Conservation (phyloP, 1,139 yeast species). For the Magnusiomyces ingens region DNA sequence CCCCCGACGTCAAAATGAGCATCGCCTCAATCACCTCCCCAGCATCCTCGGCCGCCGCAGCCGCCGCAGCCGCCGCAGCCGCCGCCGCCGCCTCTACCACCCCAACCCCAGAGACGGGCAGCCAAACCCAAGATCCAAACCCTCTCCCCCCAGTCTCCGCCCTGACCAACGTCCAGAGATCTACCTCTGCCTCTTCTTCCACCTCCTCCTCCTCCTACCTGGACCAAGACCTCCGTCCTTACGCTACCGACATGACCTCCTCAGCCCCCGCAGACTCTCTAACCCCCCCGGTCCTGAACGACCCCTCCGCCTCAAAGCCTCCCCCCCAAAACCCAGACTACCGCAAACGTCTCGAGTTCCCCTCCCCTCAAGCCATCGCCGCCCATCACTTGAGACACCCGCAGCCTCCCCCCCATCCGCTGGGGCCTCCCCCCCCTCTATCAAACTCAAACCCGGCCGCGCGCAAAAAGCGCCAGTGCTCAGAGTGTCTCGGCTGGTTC, state of each 20-base stretch:
- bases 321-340: background rate
- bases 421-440: background rate
- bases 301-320: no score
- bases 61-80: background rate
- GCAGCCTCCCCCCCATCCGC: background rate
- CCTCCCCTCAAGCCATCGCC: background rate
- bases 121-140: no score
- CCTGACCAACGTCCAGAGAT: background rate
- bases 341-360: background rate
- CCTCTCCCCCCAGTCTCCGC: slow-evolving; percentile 1
- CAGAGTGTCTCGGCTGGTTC: slow-evolving; percentile 67
- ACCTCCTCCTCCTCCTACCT: background rate
- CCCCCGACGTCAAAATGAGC: background rate
- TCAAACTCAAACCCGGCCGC: background rate
- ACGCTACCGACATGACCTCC: no score
- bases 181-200: background rate
- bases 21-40: slow-evolving; percentile 2
- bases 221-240: no score
- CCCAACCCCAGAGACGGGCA: no score
- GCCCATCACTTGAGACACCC: background rate
- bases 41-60: background rate
- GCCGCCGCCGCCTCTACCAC: background rate
- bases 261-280: no score
- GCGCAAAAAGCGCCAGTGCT: slow-evolving; percentile 76
- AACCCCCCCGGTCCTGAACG: no score